These are phyloP conservation scores for Fusarium decemcellulare DNA, from an alignment of 2,329 filamentous ascomycete species.

Conservation along the genomic window DNA sequence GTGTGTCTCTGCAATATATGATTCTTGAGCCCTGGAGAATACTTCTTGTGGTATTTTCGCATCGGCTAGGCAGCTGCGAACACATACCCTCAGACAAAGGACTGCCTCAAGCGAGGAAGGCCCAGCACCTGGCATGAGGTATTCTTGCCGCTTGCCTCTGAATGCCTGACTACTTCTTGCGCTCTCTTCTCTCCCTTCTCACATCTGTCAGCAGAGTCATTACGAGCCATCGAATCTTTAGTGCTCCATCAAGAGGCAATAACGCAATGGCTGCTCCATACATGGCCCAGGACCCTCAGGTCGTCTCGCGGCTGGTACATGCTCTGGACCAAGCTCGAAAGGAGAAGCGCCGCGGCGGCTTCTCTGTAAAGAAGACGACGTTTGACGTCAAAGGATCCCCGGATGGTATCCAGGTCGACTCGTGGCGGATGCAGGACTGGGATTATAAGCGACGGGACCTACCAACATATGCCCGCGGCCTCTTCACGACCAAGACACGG, in stretches of 20 bases:
- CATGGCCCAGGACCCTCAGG: slow-evolving; percentile 76
- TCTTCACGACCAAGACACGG: slow-evolving; percentile 86
- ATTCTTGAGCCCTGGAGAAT: background rate
- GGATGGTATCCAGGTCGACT: slow-evolving; percentile 80
- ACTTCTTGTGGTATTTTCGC: background rate
- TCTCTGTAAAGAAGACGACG: slow-evolving; percentile 84
- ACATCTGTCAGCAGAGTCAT: slow-evolving; percentile 19
- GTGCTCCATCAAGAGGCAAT: background rate
- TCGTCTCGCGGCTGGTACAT: slow-evolving; percentile 76
- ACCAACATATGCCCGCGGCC: slow-evolving; percentile 91
- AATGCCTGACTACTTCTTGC: slow-evolving; percentile 5
- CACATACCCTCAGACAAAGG: background rate
- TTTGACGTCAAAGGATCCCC: slow-evolving; percentile 77
- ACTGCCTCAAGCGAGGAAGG: slow-evolving; percentile 13
- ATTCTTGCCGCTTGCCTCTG: background rate
- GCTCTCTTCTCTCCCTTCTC: slow-evolving; percentile 19
- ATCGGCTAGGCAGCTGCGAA: slow-evolving; percentile 1
- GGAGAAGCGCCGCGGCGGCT: slow-evolving; percentile 69
- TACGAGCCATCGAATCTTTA: background rate
- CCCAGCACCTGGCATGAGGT: slow-evolving; percentile 1
- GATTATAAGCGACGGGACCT: slow-evolving; percentile 92
- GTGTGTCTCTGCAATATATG: background rate
- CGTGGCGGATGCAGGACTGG: slow-evolving; percentile 95
- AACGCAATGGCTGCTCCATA: slow-evolving; percentile 66
- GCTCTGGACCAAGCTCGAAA: slow-evolving; percentile 72